Conservation (phyloP, 1,139 yeast species). For the Pichia sp. region DNA sequence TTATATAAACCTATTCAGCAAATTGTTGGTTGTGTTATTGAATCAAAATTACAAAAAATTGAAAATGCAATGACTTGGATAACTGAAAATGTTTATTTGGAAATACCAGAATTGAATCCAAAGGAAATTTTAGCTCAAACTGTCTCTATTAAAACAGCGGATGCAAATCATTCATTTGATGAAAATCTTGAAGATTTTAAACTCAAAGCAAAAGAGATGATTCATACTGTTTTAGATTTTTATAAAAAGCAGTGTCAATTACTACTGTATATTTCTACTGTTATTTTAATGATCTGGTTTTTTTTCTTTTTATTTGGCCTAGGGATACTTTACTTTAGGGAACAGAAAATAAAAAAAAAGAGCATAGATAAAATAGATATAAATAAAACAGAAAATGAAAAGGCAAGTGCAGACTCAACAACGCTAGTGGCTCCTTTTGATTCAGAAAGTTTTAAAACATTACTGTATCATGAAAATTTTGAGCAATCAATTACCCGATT, state of each 20-base stretch:
- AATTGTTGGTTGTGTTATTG: slow-evolving; percentile 74
- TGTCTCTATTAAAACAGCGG: slow-evolving; percentile 8
- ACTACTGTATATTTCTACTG: slow-evolving; percentile 43
- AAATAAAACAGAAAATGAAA: not conserved
- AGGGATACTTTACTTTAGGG: slow-evolving; percentile 20
- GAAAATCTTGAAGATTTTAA: slow-evolving; percentile 21
- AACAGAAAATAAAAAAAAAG: slow-evolving; percentile 1
- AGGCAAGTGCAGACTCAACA: slow-evolving; percentile 1
- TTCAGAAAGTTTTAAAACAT: slow-evolving; percentile 2
- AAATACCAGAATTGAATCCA: slow-evolving; percentile 48
- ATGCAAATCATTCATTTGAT: slow-evolving; percentile 9
- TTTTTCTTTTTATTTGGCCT: slow-evolving; percentile 39
- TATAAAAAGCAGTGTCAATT: slow-evolving; percentile 35
- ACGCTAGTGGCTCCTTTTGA: slow-evolving; percentile 3
- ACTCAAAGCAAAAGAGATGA: slow-evolving; percentile 25
- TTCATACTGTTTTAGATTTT: slow-evolving; percentile 26
- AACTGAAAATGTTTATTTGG: slow-evolving; percentile 52
- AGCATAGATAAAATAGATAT: not conserved
- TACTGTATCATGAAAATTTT: slow-evolving; percentile 1
- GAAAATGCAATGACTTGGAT: slow-evolving; percentile 79
- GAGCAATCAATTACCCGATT: not conserved
- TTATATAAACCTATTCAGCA: slow-evolving; percentile 56
- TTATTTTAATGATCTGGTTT: slow-evolving; percentile 43
- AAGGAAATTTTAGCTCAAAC: slow-evolving; percentile 23
- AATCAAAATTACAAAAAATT: slow-evolving; percentile 58